Base-by-base conservation (phyloP, 208 protist genomes). In the Leishmania mexicana region DNA sequence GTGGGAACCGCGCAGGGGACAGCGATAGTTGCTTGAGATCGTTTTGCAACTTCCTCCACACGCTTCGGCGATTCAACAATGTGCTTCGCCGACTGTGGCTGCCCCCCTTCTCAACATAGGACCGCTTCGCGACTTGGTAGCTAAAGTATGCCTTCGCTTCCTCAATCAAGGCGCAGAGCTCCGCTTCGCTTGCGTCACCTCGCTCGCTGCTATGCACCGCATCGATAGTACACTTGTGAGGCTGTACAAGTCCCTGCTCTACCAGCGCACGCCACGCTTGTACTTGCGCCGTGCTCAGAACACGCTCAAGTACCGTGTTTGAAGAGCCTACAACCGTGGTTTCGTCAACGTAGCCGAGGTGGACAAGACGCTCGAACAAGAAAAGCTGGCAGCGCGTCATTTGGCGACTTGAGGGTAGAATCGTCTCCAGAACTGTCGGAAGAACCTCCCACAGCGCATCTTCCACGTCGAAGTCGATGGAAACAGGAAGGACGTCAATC, bases 291-390 rank as follows among this genome's bases (percentile, higher is more conserved):
- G 83, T 76, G 64, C 5, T n/a, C 19, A 91, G 78, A 21, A 91
- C 67, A 58, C 71, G 81, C 40, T 75, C 57, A 21, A 90, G 79
- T 40, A 90, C 85, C 21, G 80, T 87, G 35, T 47, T n/a, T 0
- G 80, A 54, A 17, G 65, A n/a, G 0, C 79, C 21, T 7, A 85
- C 57, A 10, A 57, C 38, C 1, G 83, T 82, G 73, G 38, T 49
- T 1, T 71, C 78, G 21, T 10, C 49, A 10, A 88, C 64, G 45
- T 85, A 82, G 40, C 80, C 84, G 40, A 88, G 78, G 10, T 60
- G 21, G 21, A 90, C 73, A 21, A 92, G 76, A 11, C 85, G 84
- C 13, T 85, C 62, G 31, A 92, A 89, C 21, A 90, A 62, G 47
- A 92, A 85, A 19, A 81, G 49, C 75, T 92, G 84, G 35, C 62